phyloP scores from a whole-genome alignment of 768 basidiomycete genomes.

The Zangia roseola region DNA sequence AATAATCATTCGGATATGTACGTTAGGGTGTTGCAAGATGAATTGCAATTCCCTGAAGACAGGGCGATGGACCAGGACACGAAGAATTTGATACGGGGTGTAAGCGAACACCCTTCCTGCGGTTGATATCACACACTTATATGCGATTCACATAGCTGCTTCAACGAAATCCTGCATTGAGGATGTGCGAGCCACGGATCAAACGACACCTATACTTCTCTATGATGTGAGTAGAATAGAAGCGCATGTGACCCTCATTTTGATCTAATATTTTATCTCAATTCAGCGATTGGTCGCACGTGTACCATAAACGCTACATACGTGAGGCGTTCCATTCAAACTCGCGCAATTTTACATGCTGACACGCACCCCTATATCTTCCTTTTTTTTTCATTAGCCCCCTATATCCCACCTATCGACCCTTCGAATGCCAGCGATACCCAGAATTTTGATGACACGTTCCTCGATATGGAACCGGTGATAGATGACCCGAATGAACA shows the following conservation, averaged over 20 bases:
- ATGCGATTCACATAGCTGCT: conserved; percentile 57
- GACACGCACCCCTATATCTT: conserved; percentile 12
- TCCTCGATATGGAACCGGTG: conserved; percentile 93
- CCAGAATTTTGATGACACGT: conserved; percentile 96
- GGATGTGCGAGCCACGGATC: conserved; percentile 91
- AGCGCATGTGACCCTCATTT: conserved; percentile 6
- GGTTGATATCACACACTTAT: conserved; percentile 4
- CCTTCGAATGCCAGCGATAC: conserved; percentile 92
- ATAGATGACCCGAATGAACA: conserved; percentile 74
- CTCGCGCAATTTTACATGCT: conserved; percentile 5
- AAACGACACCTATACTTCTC: conserved; percentile 95
- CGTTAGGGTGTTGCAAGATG: conserved; percentile 86
- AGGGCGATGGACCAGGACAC: conserved; percentile 93
- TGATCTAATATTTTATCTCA: conserved; percentile 14
- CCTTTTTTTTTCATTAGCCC: conserved; percentile 53
- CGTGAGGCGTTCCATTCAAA: conserved; percentile 47
- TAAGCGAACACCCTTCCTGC: conserved; percentile 40
- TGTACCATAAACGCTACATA: conserved; percentile 92
- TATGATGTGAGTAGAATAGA: conserved; percentile 65
- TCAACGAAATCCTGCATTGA: conserved; percentile 86
- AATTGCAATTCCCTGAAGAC: conserved; percentile 87
- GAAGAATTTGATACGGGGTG: conserved; percentile 91
- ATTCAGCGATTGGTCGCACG: conserved; percentile 86
- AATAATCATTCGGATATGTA: conserved; percentile 96
- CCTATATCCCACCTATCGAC: conserved; percentile 91